Evolutionary conservation across 1,284 basidiomycete genomes (phyloP).

Genomic region (Spongiforma sp.): DNA sequence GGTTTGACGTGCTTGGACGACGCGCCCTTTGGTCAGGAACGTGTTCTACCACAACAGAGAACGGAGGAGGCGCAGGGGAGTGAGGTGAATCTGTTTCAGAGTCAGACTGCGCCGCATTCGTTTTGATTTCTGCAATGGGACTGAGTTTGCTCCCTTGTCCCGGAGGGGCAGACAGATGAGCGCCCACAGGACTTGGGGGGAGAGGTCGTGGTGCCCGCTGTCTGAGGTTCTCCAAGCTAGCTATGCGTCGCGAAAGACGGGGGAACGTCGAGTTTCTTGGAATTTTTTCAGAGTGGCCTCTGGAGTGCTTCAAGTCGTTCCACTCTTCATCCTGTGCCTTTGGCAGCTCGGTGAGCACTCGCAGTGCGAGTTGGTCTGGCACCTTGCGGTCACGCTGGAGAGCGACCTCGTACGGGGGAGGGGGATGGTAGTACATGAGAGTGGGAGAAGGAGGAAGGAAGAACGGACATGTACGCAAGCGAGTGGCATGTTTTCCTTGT

Average conservation of each 20-base stretch:
- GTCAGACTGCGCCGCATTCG: neutral
- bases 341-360: slow-evolving; percentile 33
- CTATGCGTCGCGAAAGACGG: slow-evolving; percentile 14
- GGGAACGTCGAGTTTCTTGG: neutral
- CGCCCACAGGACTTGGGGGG: slow-evolving; percentile 25
- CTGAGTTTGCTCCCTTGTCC: slow-evolving; percentile 31
- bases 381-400: slow-evolving; percentile 62
- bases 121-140: slow-evolving; percentile 16
- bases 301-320: slow-evolving; percentile 20
- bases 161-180: neutral
- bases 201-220: slow-evolving; percentile 30
- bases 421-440: slow-evolving; percentile 41
- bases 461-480: slow-evolving; percentile 16
- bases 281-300: slow-evolving; percentile 9
- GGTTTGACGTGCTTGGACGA: slow-evolving; percentile 12
- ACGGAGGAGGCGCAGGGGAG: slow-evolving; percentile 12
- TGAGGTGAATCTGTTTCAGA: slow-evolving; percentile 2
- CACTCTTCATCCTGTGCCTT: slow-evolving; percentile 28
- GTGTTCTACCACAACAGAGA: slow-evolving; percentile 1
- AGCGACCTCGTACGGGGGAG: slow-evolving; percentile 56
- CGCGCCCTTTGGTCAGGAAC: slow-evolving; percentile 9
- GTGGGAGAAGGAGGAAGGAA: neutral
- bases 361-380: slow-evolving; percentile 42
- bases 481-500: slow-evolving; percentile 22
- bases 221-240: neutral